A percentile compares a stretch with the other conserved stretches of the same genome.
Conservation (phyloP, 331 rosid genomes). For the Saraca asoca region DNA sequence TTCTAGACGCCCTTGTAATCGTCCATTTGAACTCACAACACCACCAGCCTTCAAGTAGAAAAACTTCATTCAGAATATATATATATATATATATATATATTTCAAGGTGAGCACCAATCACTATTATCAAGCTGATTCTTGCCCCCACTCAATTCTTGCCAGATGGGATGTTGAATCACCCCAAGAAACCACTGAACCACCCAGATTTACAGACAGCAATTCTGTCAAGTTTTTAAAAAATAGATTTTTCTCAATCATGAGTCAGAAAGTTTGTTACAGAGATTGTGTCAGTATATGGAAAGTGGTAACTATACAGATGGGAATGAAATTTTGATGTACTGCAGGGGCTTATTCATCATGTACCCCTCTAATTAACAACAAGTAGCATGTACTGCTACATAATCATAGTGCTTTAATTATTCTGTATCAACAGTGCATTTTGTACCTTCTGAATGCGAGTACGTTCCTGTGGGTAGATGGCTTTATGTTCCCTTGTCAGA, state of each 20-base stretch:
- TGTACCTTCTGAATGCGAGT: conserved; percentile 83
- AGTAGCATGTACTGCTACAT: conserved; percentile 16
- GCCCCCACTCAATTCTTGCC: too few species aligned
- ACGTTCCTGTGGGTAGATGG: conserved; percentile 83
- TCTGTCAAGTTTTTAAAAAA: too few species aligned
- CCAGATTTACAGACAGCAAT: too few species aligned
- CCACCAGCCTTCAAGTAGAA: conserved; percentile 71
- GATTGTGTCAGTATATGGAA: background rate
- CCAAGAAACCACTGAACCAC: too few species aligned
- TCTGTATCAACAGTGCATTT: conserved; percentile 21
- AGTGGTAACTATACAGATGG: background rate
- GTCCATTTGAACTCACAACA: conserved; percentile 79
- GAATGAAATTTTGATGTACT: conserved; percentile 15
- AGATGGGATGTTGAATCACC: too few species aligned
- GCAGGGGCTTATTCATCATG: conserved; percentile 21
- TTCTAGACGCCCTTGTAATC: conserved; percentile 88
- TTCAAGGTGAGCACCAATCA: too few species aligned
- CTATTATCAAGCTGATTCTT: too few species aligned
- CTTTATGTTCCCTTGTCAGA: conserved; percentile 87
- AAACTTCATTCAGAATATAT: too few species aligned
- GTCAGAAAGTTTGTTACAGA: conserved; percentile 10
- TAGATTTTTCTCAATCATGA: background rate
- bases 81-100: too few species aligned
- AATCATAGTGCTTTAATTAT: conserved; percentile 16
- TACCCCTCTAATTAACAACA: conserved; percentile 18